Evolutionary conservation across 306 rosid genomes (phyloP), one percentile per base, ranked within the genome.

Genomic region (Citrullus colocynthis): DNA sequence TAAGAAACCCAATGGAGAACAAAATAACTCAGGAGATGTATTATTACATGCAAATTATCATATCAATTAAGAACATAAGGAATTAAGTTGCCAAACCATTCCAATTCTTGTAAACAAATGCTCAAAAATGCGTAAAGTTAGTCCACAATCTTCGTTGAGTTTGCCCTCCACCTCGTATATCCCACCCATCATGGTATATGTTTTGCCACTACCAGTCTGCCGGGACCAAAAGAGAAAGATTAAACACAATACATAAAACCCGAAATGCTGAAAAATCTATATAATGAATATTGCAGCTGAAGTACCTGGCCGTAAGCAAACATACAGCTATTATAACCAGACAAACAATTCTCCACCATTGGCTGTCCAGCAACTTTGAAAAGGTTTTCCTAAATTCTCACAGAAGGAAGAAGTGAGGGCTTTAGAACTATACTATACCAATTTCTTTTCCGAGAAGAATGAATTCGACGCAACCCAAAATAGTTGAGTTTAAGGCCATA

Each of bases 151-250:
- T 57, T 85, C 89, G 20, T 82, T 84, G 79, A 89, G 91, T 61
- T 76, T 78, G 71, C 88, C 96, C 80, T 89, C 92, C 76, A 81
- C 78, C 84, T 87, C 93, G 65, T 85, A 79, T 49, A 95, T 86
- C 81, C 93, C 97, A 51, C 98, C 98, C 98, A 92, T 95, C 98
- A 95, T 92, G 60, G 98, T 92, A 80, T 95, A 89, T 41, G 98
- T 95, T 89, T 92, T 95, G 81, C 98, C 98, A 75, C 98, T 92
- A 36, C 98, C 98, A 3, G 98, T 95, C 98, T 94, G 89, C 88
- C 83, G 73, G 81, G 60, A 49, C 75, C 48, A 85, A 78, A 48
- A 45, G 51, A 45, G 11, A 10, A 48, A 45, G 75, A 57, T 32
- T 78, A 76, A 32, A 18, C 10, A 75, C 13, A 54, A 75, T 28